A percentile compares a stretch with the other conserved stretches of the same genome.
Evolutionary conservation across 805 yeast species (phyloP).

Genomic region (Starmera dryadoides): DNA sequence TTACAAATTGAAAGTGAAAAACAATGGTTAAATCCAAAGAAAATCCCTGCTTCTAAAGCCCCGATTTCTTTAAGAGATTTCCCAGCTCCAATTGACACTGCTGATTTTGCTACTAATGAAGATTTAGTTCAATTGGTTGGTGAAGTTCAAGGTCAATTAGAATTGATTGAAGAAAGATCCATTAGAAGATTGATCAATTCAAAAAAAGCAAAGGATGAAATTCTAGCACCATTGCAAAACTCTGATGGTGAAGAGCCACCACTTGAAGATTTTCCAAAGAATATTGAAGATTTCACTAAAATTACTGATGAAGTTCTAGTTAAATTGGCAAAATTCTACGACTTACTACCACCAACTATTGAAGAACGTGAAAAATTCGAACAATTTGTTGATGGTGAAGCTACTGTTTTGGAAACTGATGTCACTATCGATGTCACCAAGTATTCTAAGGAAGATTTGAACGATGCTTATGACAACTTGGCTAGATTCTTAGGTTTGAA

Average conservation of each 20-base stretch:
- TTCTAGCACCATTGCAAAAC: constrained; percentile 65
- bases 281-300: constrained; percentile 43
- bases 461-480: constrained; percentile 51
- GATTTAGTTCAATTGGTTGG: constrained; percentile 84
- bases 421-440: constrained; percentile 20
- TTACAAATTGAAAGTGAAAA: constrained; percentile 50
- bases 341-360: constrained; percentile 58
- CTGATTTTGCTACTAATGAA: constrained; percentile 69
- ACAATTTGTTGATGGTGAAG: constrained; percentile 44
- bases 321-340: constrained; percentile 64
- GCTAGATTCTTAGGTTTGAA: constrained; percentile 64
- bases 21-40: constrained; percentile 24
- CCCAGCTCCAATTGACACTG: constrained; percentile 27
- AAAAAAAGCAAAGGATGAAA: constrained; percentile 33
- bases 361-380: constrained; percentile 46
- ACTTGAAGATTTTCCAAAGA: constrained; percentile 46
- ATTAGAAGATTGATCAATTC: constrained; percentile 66
- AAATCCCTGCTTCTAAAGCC: constrained; percentile 4
- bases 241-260: constrained; percentile 71
- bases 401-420: constrained; percentile 25
- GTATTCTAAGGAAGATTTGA: constrained; percentile 39
- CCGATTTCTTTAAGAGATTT: constrained; percentile 4
- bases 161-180: constrained; percentile 68
- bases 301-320: constrained; percentile 40
- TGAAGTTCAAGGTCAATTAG: constrained; percentile 85